Evolutionary conservation across 225 moss, liverwort and hornwort genomes (phyloP).

Genomic region (Thuidium tamariscinum): DNA sequence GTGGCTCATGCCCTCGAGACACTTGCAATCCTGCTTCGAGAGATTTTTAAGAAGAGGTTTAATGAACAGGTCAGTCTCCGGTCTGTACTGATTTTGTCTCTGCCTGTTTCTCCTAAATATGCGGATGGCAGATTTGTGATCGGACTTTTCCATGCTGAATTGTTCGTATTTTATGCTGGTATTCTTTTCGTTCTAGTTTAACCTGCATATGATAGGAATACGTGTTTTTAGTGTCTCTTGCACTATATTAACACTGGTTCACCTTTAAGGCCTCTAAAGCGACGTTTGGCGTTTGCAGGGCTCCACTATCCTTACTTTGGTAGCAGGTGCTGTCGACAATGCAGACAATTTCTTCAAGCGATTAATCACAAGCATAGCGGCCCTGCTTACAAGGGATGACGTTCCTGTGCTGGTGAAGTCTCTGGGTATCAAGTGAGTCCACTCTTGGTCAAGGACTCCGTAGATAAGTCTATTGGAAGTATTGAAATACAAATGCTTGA

Average conservation of each 20-base stretch:
- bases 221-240: neutral
- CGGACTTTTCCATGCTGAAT: neutral
- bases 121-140: neutral
- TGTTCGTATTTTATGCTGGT: neutral
- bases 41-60: constrained; percentile 87
- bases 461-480: neutral
- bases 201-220: neutral
- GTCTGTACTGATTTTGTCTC: neutral
- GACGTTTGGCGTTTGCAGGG: constrained; percentile 43
- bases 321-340: constrained; percentile 70
- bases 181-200: neutral
- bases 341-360: constrained; percentile 80
- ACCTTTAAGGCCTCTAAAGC: neutral
- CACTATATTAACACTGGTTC: neutral
- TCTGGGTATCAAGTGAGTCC: constrained; percentile 66
- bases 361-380: constrained; percentile 58
- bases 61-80: constrained; percentile 58
- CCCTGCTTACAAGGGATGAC: constrained; percentile 69
- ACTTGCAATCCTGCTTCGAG: constrained; percentile 63
- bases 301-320: constrained; percentile 70
- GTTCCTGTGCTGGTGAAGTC: constrained; percentile 90
- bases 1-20: constrained; percentile 92
- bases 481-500: neutral
- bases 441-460: neutral
- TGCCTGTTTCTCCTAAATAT: neutral